Evolutionary conservation across 805 yeast genomes (phyloP).

Genomic region (Cyberlindnera nakhonratchasimensis): DNA sequence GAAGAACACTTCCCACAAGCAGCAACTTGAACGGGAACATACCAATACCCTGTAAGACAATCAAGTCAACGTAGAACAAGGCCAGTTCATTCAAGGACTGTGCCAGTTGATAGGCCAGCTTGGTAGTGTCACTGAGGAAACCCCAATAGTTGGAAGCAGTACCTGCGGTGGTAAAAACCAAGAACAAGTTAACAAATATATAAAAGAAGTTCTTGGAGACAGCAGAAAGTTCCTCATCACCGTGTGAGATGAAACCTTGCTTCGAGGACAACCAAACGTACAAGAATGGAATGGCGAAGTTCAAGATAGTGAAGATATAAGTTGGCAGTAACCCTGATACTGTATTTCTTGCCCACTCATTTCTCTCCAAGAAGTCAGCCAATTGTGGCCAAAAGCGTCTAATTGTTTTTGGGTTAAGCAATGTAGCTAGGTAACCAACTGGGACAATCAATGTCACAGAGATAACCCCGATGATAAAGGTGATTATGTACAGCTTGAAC

Average conservation of each 20-base stretch:
- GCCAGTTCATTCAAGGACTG: constrained; percentile 76
- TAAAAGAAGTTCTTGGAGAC: constrained; percentile 93
- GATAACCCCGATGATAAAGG: constrained; percentile 60
- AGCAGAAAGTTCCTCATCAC: constrained; percentile 87
- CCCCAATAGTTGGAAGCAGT: constrained; percentile 82
- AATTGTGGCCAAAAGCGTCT: constrained; percentile 77
- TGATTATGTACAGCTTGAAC: constrained; percentile 58
- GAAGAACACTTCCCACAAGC: constrained; percentile 71
- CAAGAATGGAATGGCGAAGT: constrained; percentile 77
- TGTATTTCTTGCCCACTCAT: constrained; percentile 69
- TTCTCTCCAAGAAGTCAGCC: constrained; percentile 60
- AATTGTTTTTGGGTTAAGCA: constrained; percentile 76
- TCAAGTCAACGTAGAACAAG: constrained; percentile 84
- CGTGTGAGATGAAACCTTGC: constrained; percentile 88
- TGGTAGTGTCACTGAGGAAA: constrained; percentile 81
- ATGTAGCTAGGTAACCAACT: constrained; percentile 78
- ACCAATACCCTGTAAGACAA: constrained; percentile 79
- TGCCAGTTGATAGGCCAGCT: constrained; percentile 83
- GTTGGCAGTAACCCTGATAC: constrained; percentile 92
- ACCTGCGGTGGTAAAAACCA: constrained; percentile 92
- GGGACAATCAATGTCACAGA: constrained; percentile 78
- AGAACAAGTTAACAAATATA: constrained; percentile 87
- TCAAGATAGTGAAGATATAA: constrained; percentile 81
- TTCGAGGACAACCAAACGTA: constrained; percentile 77
- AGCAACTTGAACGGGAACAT: constrained; percentile 87